A percentile compares a stretch with the other conserved stretches of the same genome.
These are phyloP conservation scores for Coniochaeta hoffmannii DNA, from an alignment of 2,329 filamentous ascomycete genomes.

Conservation along the genomic window DNA sequence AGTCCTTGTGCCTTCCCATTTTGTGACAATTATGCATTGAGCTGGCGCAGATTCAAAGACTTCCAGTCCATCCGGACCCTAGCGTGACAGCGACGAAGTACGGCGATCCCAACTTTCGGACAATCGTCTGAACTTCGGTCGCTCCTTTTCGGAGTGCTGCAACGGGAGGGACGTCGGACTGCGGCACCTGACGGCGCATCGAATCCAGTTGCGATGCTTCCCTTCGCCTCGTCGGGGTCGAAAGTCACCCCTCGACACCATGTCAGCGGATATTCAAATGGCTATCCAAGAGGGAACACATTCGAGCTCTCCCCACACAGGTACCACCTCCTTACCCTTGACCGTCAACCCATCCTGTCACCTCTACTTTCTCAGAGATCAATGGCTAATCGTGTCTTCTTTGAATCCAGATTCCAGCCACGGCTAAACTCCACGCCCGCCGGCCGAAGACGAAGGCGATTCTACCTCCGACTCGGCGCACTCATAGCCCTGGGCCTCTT, in stretches of 20 bases:
- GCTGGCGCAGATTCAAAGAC: neutral
- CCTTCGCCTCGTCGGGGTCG: conserved; percentile 45
- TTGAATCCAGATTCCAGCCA: conserved; percentile 69
- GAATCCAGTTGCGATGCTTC: conserved; percentile 40
- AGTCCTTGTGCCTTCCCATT: neutral
- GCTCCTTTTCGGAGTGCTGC: neutral
- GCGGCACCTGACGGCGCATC: neutral
- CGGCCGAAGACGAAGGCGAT: conserved; percentile 63
- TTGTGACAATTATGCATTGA: neutral
- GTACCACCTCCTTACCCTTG: conserved; percentile 36
- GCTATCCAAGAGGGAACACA: conserved; percentile 68
- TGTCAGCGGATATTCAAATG: conserved; percentile 68
- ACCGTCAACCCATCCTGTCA: neutral
- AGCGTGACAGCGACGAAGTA: neutral
- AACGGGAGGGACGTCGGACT: neutral
- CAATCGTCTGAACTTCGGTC: neutral
- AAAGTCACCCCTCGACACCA: conserved; percentile 85
- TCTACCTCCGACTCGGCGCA: conserved; percentile 61
- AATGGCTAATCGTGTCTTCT: neutral
- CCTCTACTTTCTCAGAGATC: neutral
- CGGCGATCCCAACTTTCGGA: neutral
- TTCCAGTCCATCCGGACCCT: neutral
- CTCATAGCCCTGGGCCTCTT: conserved; percentile 55
- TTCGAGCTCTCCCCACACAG: conserved; percentile 88
- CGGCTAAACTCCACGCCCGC: conserved; percentile 61